Conservation (phyloP, 2,329 filamentous ascomycete genomes). For the Colletotrichum sp. region DNA sequence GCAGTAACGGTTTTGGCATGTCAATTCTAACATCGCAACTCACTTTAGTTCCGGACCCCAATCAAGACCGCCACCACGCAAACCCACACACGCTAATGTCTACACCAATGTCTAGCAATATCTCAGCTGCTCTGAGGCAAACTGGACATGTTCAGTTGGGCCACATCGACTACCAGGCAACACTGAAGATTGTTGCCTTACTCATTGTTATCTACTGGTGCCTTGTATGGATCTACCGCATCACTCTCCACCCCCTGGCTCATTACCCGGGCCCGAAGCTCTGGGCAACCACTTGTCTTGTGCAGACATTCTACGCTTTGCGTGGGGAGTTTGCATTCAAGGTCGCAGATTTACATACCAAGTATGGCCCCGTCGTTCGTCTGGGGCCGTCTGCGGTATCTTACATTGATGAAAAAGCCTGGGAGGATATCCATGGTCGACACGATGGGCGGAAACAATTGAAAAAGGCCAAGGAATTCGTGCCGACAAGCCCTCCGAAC, state of each 20-base stretch:
- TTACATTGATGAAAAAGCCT: neutral
- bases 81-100: neutral
- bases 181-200: neutral
- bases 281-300: slow-evolving; percentile 29
- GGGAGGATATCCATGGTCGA: neutral
- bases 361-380: neutral
- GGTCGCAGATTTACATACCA: neutral
- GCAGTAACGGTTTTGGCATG: neutral
- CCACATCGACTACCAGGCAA: neutral
- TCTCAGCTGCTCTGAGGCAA: neutral
- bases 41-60: neutral
- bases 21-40: neutral
- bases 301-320: neutral
- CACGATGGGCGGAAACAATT: neutral
- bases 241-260: slow-evolving; percentile 25
- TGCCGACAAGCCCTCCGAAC: neutral
- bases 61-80: neutral
- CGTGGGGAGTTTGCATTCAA: neutral
- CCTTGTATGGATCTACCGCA: slow-evolving; percentile 1
- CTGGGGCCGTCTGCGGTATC: neutral
- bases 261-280: slow-evolving; percentile 37
- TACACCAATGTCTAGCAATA: neutral
- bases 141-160: neutral
- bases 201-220: neutral
- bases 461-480: neutral